Conservation (phyloP, 1,284 basidiomycete genomes). For the Hortiboletus rubellus region DNA sequence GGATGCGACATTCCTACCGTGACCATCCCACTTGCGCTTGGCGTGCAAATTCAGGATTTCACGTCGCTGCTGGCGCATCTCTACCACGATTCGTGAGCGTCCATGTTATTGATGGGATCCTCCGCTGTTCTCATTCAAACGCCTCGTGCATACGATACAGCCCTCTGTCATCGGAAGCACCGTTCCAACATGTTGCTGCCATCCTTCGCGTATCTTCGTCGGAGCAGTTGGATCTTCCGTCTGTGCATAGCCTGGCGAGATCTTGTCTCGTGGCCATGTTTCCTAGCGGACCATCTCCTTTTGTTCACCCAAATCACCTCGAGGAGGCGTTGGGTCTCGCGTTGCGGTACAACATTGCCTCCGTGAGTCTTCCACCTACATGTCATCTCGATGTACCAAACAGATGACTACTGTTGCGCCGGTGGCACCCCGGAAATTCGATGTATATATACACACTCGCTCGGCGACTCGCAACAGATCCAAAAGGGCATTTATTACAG, state of each 20-base stretch:
- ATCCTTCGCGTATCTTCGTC: slow-evolving; percentile 57
- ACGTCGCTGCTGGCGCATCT: slow-evolving; percentile 56
- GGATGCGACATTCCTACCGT: slow-evolving; percentile 21
- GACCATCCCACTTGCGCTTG: slow-evolving; percentile 37
- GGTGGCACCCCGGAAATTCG: not conserved
- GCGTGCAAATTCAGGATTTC: slow-evolving; percentile 48
- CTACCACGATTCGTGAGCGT: slow-evolving; percentile 63
- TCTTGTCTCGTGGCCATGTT: slow-evolving; percentile 45
- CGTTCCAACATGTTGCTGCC: slow-evolving; percentile 48
- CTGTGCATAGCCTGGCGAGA: slow-evolving; percentile 46
- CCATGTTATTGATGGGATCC: not conserved
- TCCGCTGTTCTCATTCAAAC: not conserved
- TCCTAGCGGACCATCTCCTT: slow-evolving; percentile 41
- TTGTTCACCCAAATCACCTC: slow-evolving; percentile 40
- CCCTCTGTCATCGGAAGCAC: slow-evolving; percentile 41
- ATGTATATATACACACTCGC: not conserved
- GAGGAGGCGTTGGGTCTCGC: slow-evolving; percentile 55
- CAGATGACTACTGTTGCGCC: not conserved
- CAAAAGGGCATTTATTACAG: slow-evolving; percentile 62
- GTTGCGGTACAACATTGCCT: slow-evolving; percentile 41
- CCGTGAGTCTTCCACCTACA: slow-evolving; percentile 40
- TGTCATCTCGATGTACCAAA: not conserved
- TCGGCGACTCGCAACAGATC: slow-evolving; percentile 40
- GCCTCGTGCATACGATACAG: slow-evolving; percentile 39
- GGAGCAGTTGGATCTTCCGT: slow-evolving; percentile 54